These are phyloP conservation scores for Coemansia sp. DNA, from an alignment of 192 early-diverging fungal species.

Conservation along the genomic window DNA sequence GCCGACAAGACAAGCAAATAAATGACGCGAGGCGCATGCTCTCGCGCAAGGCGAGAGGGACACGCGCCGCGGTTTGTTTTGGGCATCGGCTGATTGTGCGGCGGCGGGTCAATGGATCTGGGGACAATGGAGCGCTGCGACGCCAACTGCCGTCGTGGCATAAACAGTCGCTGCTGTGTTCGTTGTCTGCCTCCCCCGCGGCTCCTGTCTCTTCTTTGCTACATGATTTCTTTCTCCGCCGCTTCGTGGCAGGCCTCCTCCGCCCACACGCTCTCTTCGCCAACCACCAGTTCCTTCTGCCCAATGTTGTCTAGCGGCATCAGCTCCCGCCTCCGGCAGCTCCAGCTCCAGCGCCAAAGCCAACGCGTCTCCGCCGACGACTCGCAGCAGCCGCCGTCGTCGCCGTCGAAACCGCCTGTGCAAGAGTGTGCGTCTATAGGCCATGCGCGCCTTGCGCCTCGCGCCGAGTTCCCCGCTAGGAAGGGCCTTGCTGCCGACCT, in stretches of 20 bases:
- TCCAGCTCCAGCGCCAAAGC: constrained; percentile 22
- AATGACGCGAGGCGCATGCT: neutral
- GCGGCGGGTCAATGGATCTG: neutral
- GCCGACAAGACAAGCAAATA: neutral
- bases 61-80: neutral
- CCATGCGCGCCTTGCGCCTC: constrained; percentile 11
- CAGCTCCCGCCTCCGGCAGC: constrained; percentile 39
- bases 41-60: neutral
- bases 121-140: neutral
- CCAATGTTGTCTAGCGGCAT: constrained; percentile 39
- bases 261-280: neutral
- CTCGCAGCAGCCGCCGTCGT: neutral
- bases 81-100: constrained; percentile 3
- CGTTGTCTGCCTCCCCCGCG: no score
- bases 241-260: constrained; percentile 4
- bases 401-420: neutral
- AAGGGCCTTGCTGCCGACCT: constrained; percentile 45
- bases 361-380: constrained; percentile 3
- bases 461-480: constrained; percentile 13
- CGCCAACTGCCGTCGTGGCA: neutral
- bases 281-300: neutral
- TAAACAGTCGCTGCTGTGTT: neutral
- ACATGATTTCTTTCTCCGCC: neutral
- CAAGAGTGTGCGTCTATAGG: constrained; percentile 9
- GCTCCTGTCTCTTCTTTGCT: constrained; percentile 7